A percentile compares a stretch with the other conserved stretches of the same genome.
phyloP scores from a whole-genome alignment of 768 basidiomycete genomes.

The Lentinula edodes region DNA sequence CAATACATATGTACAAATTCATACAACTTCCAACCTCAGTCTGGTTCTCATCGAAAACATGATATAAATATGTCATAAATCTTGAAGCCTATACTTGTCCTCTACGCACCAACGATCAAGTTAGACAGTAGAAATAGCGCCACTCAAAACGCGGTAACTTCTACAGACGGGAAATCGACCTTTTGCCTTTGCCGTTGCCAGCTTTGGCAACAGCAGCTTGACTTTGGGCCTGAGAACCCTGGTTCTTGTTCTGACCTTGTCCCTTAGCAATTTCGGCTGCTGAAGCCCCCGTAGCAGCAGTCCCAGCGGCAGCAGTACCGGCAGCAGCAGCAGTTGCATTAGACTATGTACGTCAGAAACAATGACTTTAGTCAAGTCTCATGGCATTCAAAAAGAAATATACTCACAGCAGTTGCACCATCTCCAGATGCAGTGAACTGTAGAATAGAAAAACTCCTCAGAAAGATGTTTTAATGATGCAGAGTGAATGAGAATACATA shows the following conservation, averaged over 20 bases:
- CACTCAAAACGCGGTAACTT: too few relatives aligned
- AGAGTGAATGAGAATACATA: constrained; percentile 22
- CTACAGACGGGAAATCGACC: not conserved
- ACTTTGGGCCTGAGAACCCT: not conserved
- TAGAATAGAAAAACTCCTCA: not conserved
- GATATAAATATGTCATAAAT: too few relatives aligned
- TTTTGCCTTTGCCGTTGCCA: not conserved
- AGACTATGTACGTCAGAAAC: not conserved
- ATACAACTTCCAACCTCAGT: too few relatives aligned
- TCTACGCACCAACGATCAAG: too few relatives aligned
- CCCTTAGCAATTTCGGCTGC: not conserved
- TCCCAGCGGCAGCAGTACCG: constrained; percentile 6
- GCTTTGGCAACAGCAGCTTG: not conserved
- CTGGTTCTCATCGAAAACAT: too few relatives aligned
- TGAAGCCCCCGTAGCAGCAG: not conserved
- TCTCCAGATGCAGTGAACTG: constrained; percentile 27
- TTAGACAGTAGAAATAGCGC: too few relatives aligned
- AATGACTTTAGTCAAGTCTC: not conserved
- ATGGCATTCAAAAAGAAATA: not conserved
- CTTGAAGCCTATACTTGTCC: too few relatives aligned
- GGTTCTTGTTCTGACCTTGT: not conserved
- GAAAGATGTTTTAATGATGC: constrained; percentile 4
- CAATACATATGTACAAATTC: too few relatives aligned
- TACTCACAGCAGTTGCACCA: constrained; percentile 10
- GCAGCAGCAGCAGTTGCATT: constrained; percentile 6